Conservation (phyloP, 1,139 yeast genomes). For the Blastobotrys proliferans region DNA sequence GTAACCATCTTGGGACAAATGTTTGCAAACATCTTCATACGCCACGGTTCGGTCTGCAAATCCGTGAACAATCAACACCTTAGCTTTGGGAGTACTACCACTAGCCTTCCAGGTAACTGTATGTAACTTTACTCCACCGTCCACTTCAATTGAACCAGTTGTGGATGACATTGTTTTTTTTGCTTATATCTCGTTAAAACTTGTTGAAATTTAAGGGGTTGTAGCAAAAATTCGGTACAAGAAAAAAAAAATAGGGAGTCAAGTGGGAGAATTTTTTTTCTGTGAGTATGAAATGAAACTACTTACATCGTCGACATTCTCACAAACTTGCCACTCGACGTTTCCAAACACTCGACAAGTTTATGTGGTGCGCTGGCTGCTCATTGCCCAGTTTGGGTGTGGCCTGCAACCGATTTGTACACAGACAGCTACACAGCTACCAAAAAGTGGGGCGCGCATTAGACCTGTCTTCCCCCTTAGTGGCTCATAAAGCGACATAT, state of each 20-base stretch:
- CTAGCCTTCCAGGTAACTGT: slow-evolving; percentile 20
- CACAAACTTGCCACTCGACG: too few species aligned
- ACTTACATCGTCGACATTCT: too few species aligned
- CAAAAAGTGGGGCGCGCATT: too few species aligned
- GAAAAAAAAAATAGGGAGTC: slow-evolving; percentile 1
- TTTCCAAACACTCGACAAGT: too few species aligned
- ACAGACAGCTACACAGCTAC: too few species aligned
- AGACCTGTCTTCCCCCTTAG: too few species aligned
- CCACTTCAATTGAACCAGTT: slow-evolving; percentile 12
- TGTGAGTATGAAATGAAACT: not conserved
- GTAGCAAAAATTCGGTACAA: not conserved
- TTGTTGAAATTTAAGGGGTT: not conserved
- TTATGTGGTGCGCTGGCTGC: too few species aligned
- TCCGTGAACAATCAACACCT: slow-evolving; percentile 61
- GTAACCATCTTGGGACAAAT: slow-evolving; percentile 56
- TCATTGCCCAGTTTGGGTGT: too few species aligned
- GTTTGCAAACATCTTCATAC: slow-evolving; percentile 58
- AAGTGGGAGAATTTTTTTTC: not conserved
- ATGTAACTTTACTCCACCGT: slow-evolving; percentile 22
- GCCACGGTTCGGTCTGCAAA: slow-evolving; percentile 58
- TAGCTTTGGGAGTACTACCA: slow-evolving; percentile 46
- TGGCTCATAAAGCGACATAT: too few species aligned
- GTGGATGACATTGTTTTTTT: slow-evolving; percentile 1
- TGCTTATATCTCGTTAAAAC: not conserved
- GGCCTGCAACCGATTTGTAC: too few species aligned